phyloP scores from a whole-genome alignment of 192 early-diverging fungal species.

The Backusella mclennaniae region DNA sequence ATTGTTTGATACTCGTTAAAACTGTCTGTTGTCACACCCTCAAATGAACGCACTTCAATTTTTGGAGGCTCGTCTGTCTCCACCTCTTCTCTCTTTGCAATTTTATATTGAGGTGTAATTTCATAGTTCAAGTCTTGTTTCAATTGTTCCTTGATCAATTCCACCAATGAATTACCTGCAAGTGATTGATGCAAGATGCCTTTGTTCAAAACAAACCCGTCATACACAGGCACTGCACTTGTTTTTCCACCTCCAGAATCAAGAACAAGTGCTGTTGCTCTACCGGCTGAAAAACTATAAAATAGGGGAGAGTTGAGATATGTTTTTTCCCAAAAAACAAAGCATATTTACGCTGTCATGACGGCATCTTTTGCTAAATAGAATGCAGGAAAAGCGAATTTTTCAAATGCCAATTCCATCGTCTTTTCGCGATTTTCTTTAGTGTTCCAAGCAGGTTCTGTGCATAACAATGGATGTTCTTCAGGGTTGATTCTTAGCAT shows the following conservation, averaged over 20 bases:
- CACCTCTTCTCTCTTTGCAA: constrained; percentile 73
- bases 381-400: constrained; percentile 89
- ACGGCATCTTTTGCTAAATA: constrained; percentile 91
- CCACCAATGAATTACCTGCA: constrained; percentile 82
- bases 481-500: constrained; percentile 69
- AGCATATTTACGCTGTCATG: constrained; percentile 71
- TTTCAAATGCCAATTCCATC: constrained; percentile 94
- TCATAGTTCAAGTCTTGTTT: constrained; percentile 57
- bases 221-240: constrained; percentile 93
- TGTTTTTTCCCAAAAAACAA: neutral
- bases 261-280: constrained; percentile 84
- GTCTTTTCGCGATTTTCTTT: constrained; percentile 82
- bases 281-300: constrained; percentile 83
- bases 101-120: constrained; percentile 81
- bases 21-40: constrained; percentile 52
- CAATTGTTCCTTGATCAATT: constrained; percentile 68
- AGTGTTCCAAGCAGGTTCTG: constrained; percentile 92
- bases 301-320: neutral
- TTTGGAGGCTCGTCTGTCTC: constrained; percentile 67
- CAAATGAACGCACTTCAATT: constrained; percentile 48
- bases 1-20: constrained; percentile 76
- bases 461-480: constrained; percentile 90
- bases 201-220: constrained; percentile 95
- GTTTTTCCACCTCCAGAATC: constrained; percentile 89
- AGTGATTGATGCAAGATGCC: constrained; percentile 68